Evolutionary conservation across 2,329 filamentous ascomycete species (phyloP).

Genomic region (Hymenotorrendiella dingleyae): DNA sequence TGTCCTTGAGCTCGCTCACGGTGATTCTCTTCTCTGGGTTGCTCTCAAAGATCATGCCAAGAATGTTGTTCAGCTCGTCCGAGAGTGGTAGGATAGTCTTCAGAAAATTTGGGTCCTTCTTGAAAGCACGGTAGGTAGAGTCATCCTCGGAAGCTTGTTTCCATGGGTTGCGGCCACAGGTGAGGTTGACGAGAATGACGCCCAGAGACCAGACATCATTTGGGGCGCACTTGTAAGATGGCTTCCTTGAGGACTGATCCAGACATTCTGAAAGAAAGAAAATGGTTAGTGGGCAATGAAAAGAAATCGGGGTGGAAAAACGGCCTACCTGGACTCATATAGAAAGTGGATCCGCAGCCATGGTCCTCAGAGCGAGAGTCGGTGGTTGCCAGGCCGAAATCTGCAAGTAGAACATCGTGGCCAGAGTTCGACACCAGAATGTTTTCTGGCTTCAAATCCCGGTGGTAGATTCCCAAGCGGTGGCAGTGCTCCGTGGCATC

Average conservation of each 20-base stretch:
- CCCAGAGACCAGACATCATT: slow-evolving; percentile 99
- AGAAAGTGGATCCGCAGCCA: slow-evolving; percentile 96
- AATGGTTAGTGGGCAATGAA: slow-evolving; percentile 25
- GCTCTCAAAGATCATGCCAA: slow-evolving; percentile 81
- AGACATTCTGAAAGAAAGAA: slow-evolving; percentile 66
- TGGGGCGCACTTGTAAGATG: slow-evolving; percentile 83
- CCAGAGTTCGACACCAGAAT: slow-evolving; percentile 87
- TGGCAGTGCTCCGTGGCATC: slow-evolving; percentile 97
- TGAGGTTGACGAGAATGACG: slow-evolving; percentile 94
- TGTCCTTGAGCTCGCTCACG: slow-evolving; percentile 68
- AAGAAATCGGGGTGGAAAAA: slow-evolving; percentile 14
- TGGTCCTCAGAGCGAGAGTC: slow-evolving; percentile 85
- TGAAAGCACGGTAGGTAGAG: slow-evolving; percentile 88
- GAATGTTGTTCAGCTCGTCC: slow-evolving; percentile 79
- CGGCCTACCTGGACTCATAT: slow-evolving; percentile 94
- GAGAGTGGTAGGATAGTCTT: slow-evolving; percentile 90
- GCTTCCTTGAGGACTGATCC: slow-evolving; percentile 66
- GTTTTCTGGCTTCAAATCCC: slow-evolving; percentile 97
- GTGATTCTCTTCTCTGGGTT: slow-evolving; percentile 79
- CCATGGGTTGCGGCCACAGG: slow-evolving; percentile 97
- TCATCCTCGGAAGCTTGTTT: slow-evolving; percentile 92
- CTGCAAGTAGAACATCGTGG: slow-evolving; percentile 87
- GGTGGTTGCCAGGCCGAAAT: slow-evolving; percentile 91
- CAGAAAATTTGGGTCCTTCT: slow-evolving; percentile 79
- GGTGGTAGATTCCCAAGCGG: slow-evolving; percentile 86